A percentile compares a stretch with the other conserved stretches of the same genome.
phyloP scores from a whole-genome alignment of 106 monocot species.

The Dioscorea alata region DNA sequence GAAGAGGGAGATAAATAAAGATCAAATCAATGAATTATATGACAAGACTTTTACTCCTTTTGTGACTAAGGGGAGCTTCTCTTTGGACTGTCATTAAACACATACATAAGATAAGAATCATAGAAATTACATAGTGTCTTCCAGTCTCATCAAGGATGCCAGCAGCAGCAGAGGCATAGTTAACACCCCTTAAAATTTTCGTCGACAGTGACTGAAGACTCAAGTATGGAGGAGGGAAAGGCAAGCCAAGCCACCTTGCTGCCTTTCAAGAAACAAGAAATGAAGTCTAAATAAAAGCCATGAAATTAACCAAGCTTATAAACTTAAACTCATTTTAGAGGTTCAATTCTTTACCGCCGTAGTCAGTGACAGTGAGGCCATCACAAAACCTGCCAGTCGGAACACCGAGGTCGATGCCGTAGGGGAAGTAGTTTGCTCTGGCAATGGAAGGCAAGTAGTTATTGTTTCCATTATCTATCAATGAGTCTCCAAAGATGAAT shows the following conservation, averaged over 20 bases:
- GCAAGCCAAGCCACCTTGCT: slow-evolving; percentile 34
- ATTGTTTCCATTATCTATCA: slow-evolving; percentile 66
- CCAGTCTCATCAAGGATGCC: slow-evolving; percentile 57
- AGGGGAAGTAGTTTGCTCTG: slow-evolving; percentile 48
- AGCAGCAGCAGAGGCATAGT: slow-evolving; percentile 55
- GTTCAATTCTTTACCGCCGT: slow-evolving; percentile 25
- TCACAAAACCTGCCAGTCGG: slow-evolving; percentile 70
- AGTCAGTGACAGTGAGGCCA: slow-evolving; percentile 50
- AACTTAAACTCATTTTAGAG: too few species aligned
- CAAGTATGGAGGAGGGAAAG: slow-evolving; percentile 39
- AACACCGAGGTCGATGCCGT: slow-evolving; percentile 45
- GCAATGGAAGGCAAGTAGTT: slow-evolving; percentile 51
- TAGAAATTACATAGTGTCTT: slow-evolving; percentile 30
- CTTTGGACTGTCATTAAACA: too few species aligned
- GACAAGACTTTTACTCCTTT: too few species aligned
- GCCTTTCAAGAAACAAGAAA: slow-evolving; percentile 3
- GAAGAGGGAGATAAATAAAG: neutral
- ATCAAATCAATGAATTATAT: neutral
- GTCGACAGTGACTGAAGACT: slow-evolving; percentile 16
- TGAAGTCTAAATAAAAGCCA: neutral
- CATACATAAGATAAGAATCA: too few species aligned
- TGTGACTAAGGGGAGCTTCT: too few species aligned
- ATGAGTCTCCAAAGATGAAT: slow-evolving; percentile 70
- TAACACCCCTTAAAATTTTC: slow-evolving; percentile 31
- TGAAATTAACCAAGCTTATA: too few species aligned